These are phyloP conservation scores for Trichoderma harzianum DNA, from an alignment of 2,329 filamentous ascomycete genomes.

Conservation along the genomic window DNA sequence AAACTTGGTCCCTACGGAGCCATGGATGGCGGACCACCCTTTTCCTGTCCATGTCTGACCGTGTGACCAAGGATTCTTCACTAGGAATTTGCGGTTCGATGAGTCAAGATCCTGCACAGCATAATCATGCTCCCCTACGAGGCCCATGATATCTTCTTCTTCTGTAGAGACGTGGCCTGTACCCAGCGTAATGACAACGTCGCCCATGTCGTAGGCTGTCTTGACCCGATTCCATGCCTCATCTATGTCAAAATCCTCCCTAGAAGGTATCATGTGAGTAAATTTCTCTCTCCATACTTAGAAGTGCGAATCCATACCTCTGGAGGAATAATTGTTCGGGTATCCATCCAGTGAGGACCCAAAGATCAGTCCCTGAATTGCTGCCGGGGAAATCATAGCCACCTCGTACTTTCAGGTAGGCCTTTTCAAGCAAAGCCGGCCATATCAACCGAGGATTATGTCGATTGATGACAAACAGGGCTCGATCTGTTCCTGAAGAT, in stretches of 20 bases:
- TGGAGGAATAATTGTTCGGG: conserved; percentile 93
- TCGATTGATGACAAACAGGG: conserved; percentile 83
- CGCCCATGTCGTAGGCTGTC: conserved; percentile 69
- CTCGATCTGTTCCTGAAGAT: conserved; percentile 67
- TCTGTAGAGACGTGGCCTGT: conserved; percentile 76
- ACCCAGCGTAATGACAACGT: conserved; percentile 85
- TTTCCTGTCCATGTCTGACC: conserved; percentile 64
- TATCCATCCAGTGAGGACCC: conserved; percentile 92
- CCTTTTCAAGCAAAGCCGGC: conserved; percentile 93
- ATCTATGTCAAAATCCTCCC: conserved; percentile 73
- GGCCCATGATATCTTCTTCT: conserved; percentile 75
- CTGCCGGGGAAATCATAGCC: conserved; percentile 98
- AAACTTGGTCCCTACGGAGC: not conserved
- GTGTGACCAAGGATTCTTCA: conserved; percentile 96
- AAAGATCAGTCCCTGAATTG: conserved; percentile 92
- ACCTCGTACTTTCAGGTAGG: conserved; percentile 90
- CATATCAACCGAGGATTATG: conserved; percentile 79
- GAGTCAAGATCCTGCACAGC: conserved; percentile 78
- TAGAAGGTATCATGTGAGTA: conserved; percentile 30
- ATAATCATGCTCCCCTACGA: conserved; percentile 92
- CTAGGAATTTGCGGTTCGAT: conserved; percentile 62
- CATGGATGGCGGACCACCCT: conserved; percentile 23
- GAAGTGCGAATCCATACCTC: conserved; percentile 41
- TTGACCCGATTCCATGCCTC: conserved; percentile 75
- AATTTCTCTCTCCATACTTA: not conserved